A percentile compares a stretch with the other conserved stretches of the same genome.
These are phyloP conservation scores for Malania oleifera DNA, from an alignment of 164 flowering plant genomes.

Conservation along the genomic window DNA sequence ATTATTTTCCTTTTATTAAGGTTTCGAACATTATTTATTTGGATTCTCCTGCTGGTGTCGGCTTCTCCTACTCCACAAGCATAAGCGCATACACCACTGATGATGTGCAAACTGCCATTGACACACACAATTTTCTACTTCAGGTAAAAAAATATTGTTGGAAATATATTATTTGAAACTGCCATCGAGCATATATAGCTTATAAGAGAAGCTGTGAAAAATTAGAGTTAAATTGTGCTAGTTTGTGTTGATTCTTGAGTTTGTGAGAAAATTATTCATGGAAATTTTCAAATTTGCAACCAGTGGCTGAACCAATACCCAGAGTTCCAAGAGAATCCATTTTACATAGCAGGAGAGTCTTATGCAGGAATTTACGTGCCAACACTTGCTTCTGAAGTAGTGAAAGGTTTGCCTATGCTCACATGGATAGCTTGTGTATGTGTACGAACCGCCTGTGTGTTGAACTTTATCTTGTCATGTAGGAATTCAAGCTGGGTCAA, in stretches of 20 bases:
- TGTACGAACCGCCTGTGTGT: neutral
- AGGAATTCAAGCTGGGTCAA: slow-evolving; percentile 21
- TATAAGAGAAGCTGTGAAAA: neutral
- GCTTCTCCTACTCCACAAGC: slow-evolving; percentile 29
- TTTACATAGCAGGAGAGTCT: slow-evolving; percentile 35
- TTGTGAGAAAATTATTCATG: neutral
- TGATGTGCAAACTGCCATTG: slow-evolving; percentile 29
- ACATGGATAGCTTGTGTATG: neutral
- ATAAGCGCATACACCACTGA: slow-evolving; percentile 21
- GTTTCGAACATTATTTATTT: slow-evolving; percentile 38
- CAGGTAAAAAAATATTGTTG: no score
- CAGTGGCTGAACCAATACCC: slow-evolving; percentile 36
- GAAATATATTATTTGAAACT: no score
- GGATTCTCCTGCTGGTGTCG: slow-evolving; percentile 41
- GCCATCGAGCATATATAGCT: no score
- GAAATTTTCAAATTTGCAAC: neutral
- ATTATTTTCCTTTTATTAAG: slow-evolving; percentile 12
- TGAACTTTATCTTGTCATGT: neutral
- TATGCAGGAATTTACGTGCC: slow-evolving; percentile 41
- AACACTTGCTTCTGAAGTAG: slow-evolving; percentile 29
- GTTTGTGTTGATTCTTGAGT: neutral
- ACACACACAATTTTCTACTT: slow-evolving; percentile 31
- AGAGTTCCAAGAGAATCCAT: slow-evolving; percentile 31
- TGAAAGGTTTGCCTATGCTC: slow-evolving; percentile 16
- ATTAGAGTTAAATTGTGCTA: neutral